phyloP scores from a whole-genome alignment of 257 asterid genomes.

The Mitragyna speciosa region DNA sequence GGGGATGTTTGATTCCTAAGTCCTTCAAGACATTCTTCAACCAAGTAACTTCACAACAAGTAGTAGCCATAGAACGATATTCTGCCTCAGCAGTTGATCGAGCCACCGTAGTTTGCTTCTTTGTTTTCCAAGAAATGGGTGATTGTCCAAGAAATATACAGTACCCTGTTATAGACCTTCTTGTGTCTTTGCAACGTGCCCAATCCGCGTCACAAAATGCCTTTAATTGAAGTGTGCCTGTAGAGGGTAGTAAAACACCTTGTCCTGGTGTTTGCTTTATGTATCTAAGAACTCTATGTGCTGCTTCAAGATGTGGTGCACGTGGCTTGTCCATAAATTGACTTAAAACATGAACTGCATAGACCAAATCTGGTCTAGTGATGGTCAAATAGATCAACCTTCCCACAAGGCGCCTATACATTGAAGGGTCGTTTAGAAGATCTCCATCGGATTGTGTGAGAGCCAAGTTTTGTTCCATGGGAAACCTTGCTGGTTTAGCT shows the following conservation, averaged over 20 bases:
- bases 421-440: background rate
- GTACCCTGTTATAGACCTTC: background rate
- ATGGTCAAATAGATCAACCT: background rate
- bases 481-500: constrained; percentile 2
- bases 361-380: constrained; percentile 4
- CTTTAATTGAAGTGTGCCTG: background rate
- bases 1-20: background rate
- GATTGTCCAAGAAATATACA: background rate
- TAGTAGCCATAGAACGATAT: background rate
- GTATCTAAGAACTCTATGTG: background rate
- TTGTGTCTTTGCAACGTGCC: background rate
- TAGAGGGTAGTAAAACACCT: background rate
- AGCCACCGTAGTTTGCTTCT: background rate
- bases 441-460: background rate
- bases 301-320: background rate
- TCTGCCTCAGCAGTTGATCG: background rate
- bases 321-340: background rate
- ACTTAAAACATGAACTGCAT: background rate
- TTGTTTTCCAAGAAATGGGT: background rate
- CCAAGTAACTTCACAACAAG: background rate
- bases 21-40: background rate
- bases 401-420: background rate
- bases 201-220: background rate
- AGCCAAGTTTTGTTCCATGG: constrained; percentile 9
- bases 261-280: background rate